These are phyloP conservation scores for Picochlorum sp. DNA, from an alignment of 139 green algal genomes.

Conservation along the genomic window DNA sequence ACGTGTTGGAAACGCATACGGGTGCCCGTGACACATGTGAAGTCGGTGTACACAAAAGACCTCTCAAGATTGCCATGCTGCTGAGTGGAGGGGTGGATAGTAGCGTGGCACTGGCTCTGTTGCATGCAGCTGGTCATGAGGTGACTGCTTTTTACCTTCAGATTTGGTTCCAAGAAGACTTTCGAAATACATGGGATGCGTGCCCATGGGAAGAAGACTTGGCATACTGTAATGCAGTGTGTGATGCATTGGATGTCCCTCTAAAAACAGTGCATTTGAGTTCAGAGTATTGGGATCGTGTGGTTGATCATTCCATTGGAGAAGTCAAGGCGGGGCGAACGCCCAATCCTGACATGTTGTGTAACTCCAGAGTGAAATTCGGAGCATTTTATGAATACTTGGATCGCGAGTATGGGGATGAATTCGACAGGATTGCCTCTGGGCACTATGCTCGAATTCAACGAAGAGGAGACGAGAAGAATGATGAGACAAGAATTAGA, in stretches of 20 bases:
- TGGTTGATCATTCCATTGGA: conserved; percentile 72
- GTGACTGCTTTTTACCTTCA: conserved; percentile 81
- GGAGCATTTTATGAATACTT: conserved; percentile 86
- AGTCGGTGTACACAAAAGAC: conserved; percentile 12
- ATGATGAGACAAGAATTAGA: neutral
- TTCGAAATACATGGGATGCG: conserved; percentile 86
- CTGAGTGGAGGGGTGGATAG: conserved; percentile 95
- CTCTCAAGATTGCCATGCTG: conserved; percentile 67
- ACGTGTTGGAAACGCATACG: too few relatives aligned
- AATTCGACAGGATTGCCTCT: conserved; percentile 66
- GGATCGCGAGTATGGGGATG: conserved; percentile 15
- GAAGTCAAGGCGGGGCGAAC: conserved; percentile 84
- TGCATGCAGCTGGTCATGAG: conserved; percentile 68
- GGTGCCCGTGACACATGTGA: conserved; percentile 4
- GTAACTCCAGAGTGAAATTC: conserved; percentile 91
- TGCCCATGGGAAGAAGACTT: conserved; percentile 98
- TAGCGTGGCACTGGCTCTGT: conserved; percentile 79
- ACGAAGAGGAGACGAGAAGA: neutral
- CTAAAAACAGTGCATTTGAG: conserved; percentile 76
- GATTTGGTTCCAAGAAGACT: conserved; percentile 96
- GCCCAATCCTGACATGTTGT: conserved; percentile 97
- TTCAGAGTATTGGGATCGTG: conserved; percentile 81
- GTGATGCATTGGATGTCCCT: conserved; percentile 39
- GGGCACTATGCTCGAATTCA: conserved; percentile 66
- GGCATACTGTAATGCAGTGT: conserved; percentile 66